A percentile compares a stretch with the other conserved stretches of the same genome.
These are phyloP conservation scores for Macrolepiota fuliginosa DNA, from an alignment of 768 basidiomycete species.

Conservation along the genomic window DNA sequence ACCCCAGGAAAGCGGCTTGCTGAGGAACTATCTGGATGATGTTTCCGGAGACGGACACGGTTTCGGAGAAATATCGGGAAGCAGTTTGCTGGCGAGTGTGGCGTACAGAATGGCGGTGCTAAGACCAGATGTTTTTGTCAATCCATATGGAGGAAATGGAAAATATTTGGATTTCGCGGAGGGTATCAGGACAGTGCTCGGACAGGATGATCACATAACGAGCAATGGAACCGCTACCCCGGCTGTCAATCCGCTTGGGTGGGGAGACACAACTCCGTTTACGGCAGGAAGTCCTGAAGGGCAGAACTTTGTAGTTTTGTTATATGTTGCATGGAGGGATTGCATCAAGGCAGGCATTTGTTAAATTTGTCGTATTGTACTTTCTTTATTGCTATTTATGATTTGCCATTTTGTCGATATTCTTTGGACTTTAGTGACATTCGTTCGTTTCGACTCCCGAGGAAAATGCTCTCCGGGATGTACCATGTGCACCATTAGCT, in stretches of 20 bases:
- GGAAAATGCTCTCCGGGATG: no score
- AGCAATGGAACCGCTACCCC: slow-evolving; percentile 30
- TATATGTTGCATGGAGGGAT: slow-evolving; percentile 42
- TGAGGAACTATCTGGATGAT: slow-evolving; percentile 42
- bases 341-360: slow-evolving; percentile 29
- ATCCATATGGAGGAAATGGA: background rate
- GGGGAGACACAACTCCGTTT: slow-evolving; percentile 32
- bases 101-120: slow-evolving; percentile 41
- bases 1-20: slow-evolving; percentile 29
- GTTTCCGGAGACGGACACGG: slow-evolving; percentile 23
- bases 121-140: slow-evolving; percentile 26
- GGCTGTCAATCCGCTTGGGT: slow-evolving; percentile 38
- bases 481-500: no score
- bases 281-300: slow-evolving; percentile 40
- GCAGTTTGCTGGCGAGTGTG: slow-evolving; percentile 35
- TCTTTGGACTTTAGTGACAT: no score
- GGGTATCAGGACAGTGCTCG: slow-evolving; percentile 22
- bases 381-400: no score
- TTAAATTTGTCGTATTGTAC: background rate
- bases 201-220: slow-evolving; percentile 27
- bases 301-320: slow-evolving; percentile 35
- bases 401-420: no score
- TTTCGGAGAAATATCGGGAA: slow-evolving; percentile 45
- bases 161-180: slow-evolving; percentile 37
- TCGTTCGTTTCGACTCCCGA: no score